Base-by-base conservation (phyloP, 257 asterid genomes). In the Solanum medicagineum region DNA sequence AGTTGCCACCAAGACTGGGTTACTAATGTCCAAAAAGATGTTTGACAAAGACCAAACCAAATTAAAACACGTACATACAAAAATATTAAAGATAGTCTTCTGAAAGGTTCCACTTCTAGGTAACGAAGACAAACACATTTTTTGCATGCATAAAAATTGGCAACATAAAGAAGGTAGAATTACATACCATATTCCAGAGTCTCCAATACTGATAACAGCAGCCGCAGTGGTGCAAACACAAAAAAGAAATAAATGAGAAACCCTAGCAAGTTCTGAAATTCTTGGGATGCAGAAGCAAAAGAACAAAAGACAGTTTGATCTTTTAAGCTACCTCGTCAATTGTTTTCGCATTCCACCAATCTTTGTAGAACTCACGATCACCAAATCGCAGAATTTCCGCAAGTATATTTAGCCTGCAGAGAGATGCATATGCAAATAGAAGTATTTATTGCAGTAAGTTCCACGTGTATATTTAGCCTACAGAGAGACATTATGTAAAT, bases 301-400 rank as follows among this genome's bases (percentile, higher is more conserved):
- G 53, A 49, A 59, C 68, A n/a, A 59, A n/a, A 59, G 53, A 56
- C 60, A 32, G 17, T 19, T 6, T 32, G 42, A 53, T 10, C 20
- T 13, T 60, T 68, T 47, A 70, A 13, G 75, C 22, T 90, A 94
- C 99, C 98, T 97, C 99, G 86, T 95, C 99, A 75, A 97, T 92
- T 26, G 99, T 95, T 89, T 90, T 94, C 84, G 98, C 99, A 87
- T 97, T 97, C 99, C 99, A 97, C 99, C 99, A 97, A 89, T 95
- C 99, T 90, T 95, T 97, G 90, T 97, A 97, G 89, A 97, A 97
- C 90, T 97, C 99, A 85, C 99, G 98, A 85, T 97, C 99, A 68
- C 99, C 99, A 89, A 97, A 97, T 62, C 95, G 47, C 85, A 95
- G 92, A 87, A 97, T 91, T 87, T 97, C 99, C 8, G 99, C 99